phyloP scores from a whole-genome alignment of 1,139 yeast genomes.

The Lipomyces yarrowii region DNA sequence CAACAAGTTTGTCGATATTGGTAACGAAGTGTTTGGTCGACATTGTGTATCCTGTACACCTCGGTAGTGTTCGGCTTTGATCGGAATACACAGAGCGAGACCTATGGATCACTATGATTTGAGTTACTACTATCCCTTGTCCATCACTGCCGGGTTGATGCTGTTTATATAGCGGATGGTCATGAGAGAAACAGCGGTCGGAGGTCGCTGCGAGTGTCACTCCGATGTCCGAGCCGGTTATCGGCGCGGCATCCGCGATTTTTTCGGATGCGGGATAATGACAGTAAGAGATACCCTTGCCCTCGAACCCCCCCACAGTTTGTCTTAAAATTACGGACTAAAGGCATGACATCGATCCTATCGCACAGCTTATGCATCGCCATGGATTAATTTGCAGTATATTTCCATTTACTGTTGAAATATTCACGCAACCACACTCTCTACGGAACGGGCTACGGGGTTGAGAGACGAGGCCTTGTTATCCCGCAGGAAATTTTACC shows the following conservation, averaged over 20 bases:
- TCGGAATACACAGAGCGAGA: neutral
- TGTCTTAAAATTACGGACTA: too few species aligned
- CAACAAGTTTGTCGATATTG: conserved; percentile 31
- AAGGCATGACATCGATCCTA: too few species aligned
- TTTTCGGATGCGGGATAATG: neutral
- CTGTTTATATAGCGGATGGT: neutral
- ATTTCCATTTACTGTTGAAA: neutral
- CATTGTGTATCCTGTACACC: conserved; percentile 7
- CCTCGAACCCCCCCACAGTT: too few species aligned
- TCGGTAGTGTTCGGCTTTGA: neutral
- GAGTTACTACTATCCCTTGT: neutral
- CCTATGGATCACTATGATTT: neutral
- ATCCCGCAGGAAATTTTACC: neutral
- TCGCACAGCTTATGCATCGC: too few species aligned
- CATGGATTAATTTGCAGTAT: neutral
- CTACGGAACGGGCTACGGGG: too few species aligned
- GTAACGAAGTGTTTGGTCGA: conserved; percentile 33
- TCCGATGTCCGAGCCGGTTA: neutral
- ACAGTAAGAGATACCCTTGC: neutral
- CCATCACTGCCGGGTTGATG: neutral
- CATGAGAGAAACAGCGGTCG: neutral
- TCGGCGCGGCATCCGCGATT: neutral
- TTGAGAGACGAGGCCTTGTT: neutral
- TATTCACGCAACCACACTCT: too few species aligned
- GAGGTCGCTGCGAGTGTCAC: neutral